Conservation (phyloP, 1,139 yeast genomes). For the Diutina pseudorugosa region DNA sequence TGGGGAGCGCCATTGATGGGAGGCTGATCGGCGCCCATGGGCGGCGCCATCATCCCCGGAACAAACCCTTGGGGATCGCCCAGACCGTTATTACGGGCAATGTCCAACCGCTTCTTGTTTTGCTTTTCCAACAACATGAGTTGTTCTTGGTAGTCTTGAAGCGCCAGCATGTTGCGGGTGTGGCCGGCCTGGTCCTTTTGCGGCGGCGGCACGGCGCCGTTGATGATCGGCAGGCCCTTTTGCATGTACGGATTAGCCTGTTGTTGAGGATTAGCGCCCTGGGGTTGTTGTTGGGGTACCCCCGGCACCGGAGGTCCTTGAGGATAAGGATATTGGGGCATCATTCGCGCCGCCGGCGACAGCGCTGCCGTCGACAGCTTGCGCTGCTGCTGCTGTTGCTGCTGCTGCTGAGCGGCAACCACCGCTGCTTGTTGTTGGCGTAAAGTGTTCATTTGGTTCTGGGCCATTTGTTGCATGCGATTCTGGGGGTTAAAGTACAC, state of each 20-base stretch:
- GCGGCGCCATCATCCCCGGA: conserved; percentile 10
- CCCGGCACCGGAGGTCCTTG: conserved; percentile 5
- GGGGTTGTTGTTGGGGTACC: conserved; percentile 3
- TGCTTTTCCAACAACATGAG: conserved; percentile 60
- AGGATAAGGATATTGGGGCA: conserved; percentile 6
- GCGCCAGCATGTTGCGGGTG: conserved; percentile 13
- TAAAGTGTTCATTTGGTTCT: conserved; percentile 33
- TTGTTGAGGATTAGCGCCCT: conserved; percentile 7
- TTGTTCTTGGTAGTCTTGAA: conserved; percentile 71
- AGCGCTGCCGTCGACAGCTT: not conserved
- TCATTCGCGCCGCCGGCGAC: conserved; percentile 1
- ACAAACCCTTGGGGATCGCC: conserved; percentile 6
- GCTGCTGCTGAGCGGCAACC: conserved; percentile 7
- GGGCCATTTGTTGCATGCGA: conserved; percentile 6
- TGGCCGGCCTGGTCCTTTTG: not conserved
- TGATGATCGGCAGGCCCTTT: not conserved
- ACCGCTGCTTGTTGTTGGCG: conserved; percentile 18
- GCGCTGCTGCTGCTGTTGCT: conserved; percentile 7
- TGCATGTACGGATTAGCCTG: conserved; percentile 16
- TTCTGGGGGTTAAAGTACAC: not conserved
- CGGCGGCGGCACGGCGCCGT: not conserved
- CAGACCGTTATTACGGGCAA: conserved; percentile 28
- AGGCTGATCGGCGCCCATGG: conserved; percentile 12
- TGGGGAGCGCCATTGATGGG: conserved; percentile 8
- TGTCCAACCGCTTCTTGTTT: conserved; percentile 49